Evolutionary conservation across 169 alveolate genomes (phyloP).

Genomic region (Besnoitia besnoiti): DNA sequence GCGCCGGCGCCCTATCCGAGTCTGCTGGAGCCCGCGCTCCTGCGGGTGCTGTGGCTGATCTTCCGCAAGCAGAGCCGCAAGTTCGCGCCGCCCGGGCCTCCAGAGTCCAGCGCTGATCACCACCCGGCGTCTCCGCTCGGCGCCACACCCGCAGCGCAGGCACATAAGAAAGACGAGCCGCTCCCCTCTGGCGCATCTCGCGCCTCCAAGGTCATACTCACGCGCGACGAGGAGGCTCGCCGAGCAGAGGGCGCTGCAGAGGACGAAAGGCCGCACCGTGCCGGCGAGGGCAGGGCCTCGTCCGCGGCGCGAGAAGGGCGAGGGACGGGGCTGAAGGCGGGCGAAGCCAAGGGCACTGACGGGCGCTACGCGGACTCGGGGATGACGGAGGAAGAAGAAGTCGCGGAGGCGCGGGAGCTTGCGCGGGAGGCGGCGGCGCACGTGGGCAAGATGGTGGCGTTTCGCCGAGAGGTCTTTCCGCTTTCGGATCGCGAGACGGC

Average conservation of each 20-base stretch:
- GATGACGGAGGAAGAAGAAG: slow-evolving; percentile 10
- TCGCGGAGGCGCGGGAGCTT: neutral
- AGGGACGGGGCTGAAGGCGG: neutral
- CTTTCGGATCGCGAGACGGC: slow-evolving; percentile 43
- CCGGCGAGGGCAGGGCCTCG: no score
- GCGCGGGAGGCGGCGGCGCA: slow-evolving; percentile 63
- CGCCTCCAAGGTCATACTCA: no score
- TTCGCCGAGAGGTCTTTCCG: slow-evolving; percentile 72
- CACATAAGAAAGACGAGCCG: no score
- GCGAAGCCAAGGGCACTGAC: neutral
- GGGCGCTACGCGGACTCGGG: neutral
- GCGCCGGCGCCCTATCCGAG: neutral
- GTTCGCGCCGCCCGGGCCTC: neutral
- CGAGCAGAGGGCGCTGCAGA: no score
- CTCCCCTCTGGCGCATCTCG: no score
- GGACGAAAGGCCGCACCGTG: no score
- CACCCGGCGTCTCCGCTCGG: no score
- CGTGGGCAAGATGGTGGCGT: slow-evolving; percentile 62
- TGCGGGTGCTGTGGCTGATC: slow-evolving; percentile 30
- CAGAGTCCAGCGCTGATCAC: no score
- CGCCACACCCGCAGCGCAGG: no score
- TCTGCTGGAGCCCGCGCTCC: slow-evolving; percentile 11
- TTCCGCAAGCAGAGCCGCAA: neutral
- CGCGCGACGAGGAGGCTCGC: no score
- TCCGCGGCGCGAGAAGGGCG: neutral